phyloP scores from a whole-genome alignment of 495 filamentous ascomycete genomes.

The Bacidia gigantensis region DNA sequence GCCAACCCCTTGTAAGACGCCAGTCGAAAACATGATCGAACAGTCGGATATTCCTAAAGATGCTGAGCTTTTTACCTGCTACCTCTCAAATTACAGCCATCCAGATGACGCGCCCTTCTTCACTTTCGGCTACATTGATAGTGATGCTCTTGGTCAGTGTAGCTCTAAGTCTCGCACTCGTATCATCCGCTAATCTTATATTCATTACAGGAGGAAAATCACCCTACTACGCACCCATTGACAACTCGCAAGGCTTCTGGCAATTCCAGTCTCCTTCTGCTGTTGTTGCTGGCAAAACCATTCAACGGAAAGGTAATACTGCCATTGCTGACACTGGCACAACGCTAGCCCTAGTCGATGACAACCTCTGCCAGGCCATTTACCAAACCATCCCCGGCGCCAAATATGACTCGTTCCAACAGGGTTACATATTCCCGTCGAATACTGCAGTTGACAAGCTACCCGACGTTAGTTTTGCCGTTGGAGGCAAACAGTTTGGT shows the following conservation, averaged over 20 bases:
- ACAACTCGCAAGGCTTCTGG: conserved; percentile 64
- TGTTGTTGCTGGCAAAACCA: conserved; percentile 45
- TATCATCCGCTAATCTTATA: background rate
- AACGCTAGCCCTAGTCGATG: conserved; percentile 56
- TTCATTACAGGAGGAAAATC: conserved; percentile 22
- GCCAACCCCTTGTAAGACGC: conserved; percentile 48
- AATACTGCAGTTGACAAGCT: conserved; percentile 41
- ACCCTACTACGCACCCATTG: conserved; percentile 45
- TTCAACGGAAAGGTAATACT: conserved; percentile 47
- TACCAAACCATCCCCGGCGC: conserved; percentile 60
- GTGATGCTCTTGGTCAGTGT: conserved; percentile 37
- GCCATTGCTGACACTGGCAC: conserved; percentile 74
- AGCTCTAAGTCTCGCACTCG: no score
- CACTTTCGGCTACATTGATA: conserved; percentile 67
- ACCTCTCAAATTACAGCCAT: conserved; percentile 53
- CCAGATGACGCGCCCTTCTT: conserved; percentile 48
- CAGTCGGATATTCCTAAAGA: conserved; percentile 49
- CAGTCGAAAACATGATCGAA: conserved; percentile 63
- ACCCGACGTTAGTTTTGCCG: conserved; percentile 54
- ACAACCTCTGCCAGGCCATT: conserved; percentile 49
- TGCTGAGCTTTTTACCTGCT: conserved; percentile 58
- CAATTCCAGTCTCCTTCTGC: conserved; percentile 47
- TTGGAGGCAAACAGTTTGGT: conserved; percentile 43
- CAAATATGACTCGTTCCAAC: conserved; percentile 44
- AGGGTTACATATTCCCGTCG: conserved; percentile 56